phyloP scores from a whole-genome alignment of 345 rosid genomes.

The Angophora floribunda region DNA sequence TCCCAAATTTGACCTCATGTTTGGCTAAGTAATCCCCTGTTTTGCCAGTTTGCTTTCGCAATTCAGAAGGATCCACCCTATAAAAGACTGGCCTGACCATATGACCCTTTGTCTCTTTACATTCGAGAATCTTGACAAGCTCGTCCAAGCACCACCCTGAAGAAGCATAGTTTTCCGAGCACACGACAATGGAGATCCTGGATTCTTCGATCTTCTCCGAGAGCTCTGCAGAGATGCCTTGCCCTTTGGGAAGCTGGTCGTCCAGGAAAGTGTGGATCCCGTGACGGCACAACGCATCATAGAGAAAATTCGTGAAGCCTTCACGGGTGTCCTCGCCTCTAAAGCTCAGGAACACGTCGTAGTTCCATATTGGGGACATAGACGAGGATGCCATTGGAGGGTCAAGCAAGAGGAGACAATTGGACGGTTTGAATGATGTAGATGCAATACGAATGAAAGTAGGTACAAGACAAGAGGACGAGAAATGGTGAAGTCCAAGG shows the following conservation, averaged over 20 bases:
- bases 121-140: conserved; percentile 10
- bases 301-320: conserved; percentile 11
- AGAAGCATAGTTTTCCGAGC: conserved; percentile 14
- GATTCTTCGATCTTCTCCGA: conserved; percentile 9
- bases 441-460: background rate
- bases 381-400: background rate
- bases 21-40: background rate
- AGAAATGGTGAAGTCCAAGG: background rate
- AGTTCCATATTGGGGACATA: background rate
- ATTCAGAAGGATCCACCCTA: conserved; percentile 8
- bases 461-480: background rate
- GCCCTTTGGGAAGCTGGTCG: conserved; percentile 5
- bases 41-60: conserved; percentile 7
- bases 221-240: conserved; percentile 3
- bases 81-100: conserved; percentile 13
- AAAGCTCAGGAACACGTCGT: conserved; percentile 25
- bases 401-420: background rate
- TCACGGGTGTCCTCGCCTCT: conserved; percentile 19
- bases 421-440: background rate
- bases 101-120: background rate
- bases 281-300: background rate
- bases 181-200: conserved; percentile 8
- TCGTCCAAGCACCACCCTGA: conserved; percentile 24
- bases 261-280: conserved; percentile 11
- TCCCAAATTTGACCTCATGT: background rate